Base-by-base conservation (phyloP, 306 rosid species). In the Acmispon strigosus region DNA sequence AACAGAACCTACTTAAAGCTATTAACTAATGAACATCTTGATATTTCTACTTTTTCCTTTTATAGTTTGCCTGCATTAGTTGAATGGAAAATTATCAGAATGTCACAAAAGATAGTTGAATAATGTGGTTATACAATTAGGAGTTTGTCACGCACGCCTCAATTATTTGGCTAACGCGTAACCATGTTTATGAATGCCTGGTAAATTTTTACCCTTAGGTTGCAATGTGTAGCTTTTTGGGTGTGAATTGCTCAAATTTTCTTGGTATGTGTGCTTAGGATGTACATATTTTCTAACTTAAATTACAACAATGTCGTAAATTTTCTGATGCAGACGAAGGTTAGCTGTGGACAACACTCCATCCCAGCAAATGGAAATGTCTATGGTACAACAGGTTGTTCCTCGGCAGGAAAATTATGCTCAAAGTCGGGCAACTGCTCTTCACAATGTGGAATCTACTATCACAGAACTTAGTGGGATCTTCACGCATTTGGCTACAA, bases 301-400 rank as follows among this genome's bases (percentile, higher is more conserved):
- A 44, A n/a, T 66, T 42, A 55, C 69, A 73, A 69, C 51, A 60
- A 60, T 81, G n/a, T 72, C 67, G 78, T 48, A 49, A 74, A 62
- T 34, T 54, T 80, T 66, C 78, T 72, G 84, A 65, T 64, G 19
- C 86, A 93, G 98, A 62, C 96, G 98, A 60, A 84, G 98, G 83
- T 80, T 87, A 83, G 98, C 93, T 57, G 90, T 66, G 22, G 98
- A 93, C 47, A 90, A 76, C 80, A 78, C 82, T 69, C 93, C 96
- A 62, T 81, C 98, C 18, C 98, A 87, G 84, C 98, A 90, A 62
- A 90, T 90, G 96, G 96, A 93, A 80, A 84, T 93, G 97, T 86
- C 96, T 56, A 85, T 88, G 97, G 78, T 93, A 68, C 98, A 93
- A 76, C 98, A 88, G 87, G 97, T 90, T 78, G 96, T 87, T 70